Percentiles rank a stretch among this genome's conserved stretches.
Conservation (phyloP, 2,329 filamentous ascomycete species). For the Didymella arachidicola region DNA sequence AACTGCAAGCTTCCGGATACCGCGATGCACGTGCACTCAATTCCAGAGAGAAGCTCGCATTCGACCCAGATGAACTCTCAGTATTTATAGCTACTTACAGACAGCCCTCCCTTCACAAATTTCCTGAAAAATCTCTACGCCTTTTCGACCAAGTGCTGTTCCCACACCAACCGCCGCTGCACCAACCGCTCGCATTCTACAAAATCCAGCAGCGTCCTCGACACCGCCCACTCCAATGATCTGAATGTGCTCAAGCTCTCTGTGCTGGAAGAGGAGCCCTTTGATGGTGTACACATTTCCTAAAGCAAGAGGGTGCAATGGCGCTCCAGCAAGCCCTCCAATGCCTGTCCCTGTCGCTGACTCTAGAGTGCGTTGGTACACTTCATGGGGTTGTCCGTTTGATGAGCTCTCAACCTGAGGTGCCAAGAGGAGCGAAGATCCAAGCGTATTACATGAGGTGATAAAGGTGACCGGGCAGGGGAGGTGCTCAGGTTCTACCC, state of each 20-base stretch:
- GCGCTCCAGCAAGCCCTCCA: constrained; percentile 75
- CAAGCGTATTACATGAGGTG: constrained; percentile 78
- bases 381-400: constrained; percentile 17
- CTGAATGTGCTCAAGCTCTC: constrained; percentile 61
- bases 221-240: constrained; percentile 80
- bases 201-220: constrained; percentile 66
- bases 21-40: not conserved
- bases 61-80: not conserved
- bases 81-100: not conserved
- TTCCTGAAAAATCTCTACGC: constrained; percentile 67
- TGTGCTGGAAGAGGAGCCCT: constrained; percentile 62
- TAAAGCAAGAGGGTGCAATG: constrained; percentile 75
- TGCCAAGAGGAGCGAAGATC: constrained; percentile 68
- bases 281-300: constrained; percentile 78
- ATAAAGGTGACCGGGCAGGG: constrained; percentile 67
- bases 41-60: not conserved
- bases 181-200: constrained; percentile 70
- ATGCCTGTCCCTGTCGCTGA: constrained; percentile 65
- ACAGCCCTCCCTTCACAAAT: constrained; percentile 52
- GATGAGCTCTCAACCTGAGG: constrained; percentile 26
- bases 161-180: constrained; percentile 71
- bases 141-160: constrained; percentile 71
- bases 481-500: constrained; percentile 22
- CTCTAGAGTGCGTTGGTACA: constrained; percentile 52
- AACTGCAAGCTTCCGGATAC: not conserved